phyloP scores from a whole-genome alignment of 164 flowering plant species.

The Cinnamomum chago region DNA sequence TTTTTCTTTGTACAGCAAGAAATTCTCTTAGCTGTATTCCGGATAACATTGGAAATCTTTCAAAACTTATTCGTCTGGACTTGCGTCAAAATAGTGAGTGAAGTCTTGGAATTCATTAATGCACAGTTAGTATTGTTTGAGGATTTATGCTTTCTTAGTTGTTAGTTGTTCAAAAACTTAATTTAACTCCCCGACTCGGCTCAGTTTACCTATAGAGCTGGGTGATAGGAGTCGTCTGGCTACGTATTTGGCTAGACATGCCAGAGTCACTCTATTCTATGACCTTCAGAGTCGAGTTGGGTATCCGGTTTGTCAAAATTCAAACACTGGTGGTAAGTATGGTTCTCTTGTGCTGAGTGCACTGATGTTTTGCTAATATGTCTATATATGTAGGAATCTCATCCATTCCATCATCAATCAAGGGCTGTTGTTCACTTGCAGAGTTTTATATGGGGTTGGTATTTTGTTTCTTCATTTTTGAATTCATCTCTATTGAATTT shows the following conservation, averaged over 20 bases:
- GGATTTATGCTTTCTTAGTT: background rate
- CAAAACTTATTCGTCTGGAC: constrained; percentile 82
- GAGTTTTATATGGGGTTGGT: constrained; percentile 85
- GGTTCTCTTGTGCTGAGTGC: background rate
- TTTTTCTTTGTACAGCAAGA: constrained; percentile 51
- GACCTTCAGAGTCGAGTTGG: no score
- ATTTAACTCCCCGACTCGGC: no score
- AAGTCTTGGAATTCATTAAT: background rate
- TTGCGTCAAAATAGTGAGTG: constrained; percentile 91
- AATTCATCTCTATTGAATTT: background rate
- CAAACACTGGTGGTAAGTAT: background rate
- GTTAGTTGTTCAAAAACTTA: no score
- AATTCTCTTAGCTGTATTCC: constrained; percentile 71
- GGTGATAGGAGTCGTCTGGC: no score
- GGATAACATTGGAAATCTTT: constrained; percentile 72
- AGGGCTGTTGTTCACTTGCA: constrained; percentile 62
- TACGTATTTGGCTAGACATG: no score
- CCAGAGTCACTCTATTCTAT: no score
- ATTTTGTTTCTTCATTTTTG: constrained; percentile 9
- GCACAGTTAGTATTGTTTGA: background rate
- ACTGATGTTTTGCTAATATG: background rate
- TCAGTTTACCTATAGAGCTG: no score
- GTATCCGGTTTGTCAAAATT: no score
- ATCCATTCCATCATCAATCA: constrained; percentile 79
- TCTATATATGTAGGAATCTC: constrained; percentile 59